These are phyloP conservation scores for Primulina tabacum DNA, from an alignment of 257 asterid genomes.

Conservation along the genomic window DNA sequence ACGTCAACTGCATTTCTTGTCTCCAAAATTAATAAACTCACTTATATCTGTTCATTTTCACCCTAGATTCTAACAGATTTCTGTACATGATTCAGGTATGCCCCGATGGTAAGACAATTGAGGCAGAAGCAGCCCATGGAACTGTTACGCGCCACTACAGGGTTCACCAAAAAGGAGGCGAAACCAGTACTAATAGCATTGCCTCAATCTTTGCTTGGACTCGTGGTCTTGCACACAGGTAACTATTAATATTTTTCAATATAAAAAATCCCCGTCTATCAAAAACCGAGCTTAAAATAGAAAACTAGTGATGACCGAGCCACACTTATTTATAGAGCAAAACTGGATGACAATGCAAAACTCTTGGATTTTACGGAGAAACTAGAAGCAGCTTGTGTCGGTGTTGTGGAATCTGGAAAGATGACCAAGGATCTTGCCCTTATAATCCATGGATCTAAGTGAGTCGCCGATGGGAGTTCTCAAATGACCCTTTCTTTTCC, in stretches of 20 bases:
- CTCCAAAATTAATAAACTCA: background rate
- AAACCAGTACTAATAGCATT: slow-evolving; percentile 98
- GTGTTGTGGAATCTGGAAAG: slow-evolving; percentile 89
- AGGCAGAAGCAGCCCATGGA: slow-evolving; percentile 99
- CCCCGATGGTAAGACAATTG: slow-evolving; percentile 99
- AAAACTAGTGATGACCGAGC: background rate
- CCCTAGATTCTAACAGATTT: slow-evolving; percentile 24
- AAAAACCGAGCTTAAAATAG: background rate
- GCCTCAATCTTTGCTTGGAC: slow-evolving; percentile 99
- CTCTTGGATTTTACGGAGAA: slow-evolving; percentile 88
- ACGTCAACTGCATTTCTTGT: background rate
- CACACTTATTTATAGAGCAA: slow-evolving; percentile 55
- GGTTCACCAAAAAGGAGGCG: slow-evolving; percentile 98
- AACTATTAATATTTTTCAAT: background rate
- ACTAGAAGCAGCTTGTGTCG: slow-evolving; percentile 85
- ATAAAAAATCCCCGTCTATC: background rate
- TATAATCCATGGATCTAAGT: slow-evolving; percentile 89
- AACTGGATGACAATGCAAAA: slow-evolving; percentile 74
- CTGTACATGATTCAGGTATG: slow-evolving; percentile 56
- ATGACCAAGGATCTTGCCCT: slow-evolving; percentile 99
- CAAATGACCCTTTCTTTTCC: background rate
- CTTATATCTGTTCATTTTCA: background rate
- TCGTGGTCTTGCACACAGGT: slow-evolving; percentile 99
- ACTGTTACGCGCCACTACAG: slow-evolving; percentile 97
- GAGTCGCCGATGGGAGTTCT: slow-evolving; percentile 22